Evolutionary conservation across 805 yeast genomes (phyloP), one percentile per base, ranked within the genome.

Genomic region (Sungouiozyma ichnusensis): DNA sequence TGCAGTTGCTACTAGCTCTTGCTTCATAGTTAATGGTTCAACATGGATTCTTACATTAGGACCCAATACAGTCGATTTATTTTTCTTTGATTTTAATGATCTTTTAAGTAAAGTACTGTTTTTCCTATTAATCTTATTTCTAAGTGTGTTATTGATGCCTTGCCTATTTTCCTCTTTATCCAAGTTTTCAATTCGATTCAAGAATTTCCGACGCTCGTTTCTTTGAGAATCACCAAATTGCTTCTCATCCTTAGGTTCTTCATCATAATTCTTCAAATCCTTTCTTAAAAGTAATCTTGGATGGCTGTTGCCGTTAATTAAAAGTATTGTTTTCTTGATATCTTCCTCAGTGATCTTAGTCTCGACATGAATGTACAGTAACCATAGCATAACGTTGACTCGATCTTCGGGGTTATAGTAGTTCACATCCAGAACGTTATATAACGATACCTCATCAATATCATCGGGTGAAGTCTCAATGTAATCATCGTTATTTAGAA

Each of bases 351-450:
- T 58, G 47, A 84, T 67, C 44, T 74, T 71, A 0, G 95, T 83
- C 55, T 90, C 96, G 48, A 83, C 65, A 53, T 81, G 85, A 2
- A 85, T 73, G 65, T 85, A 88, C 35, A 85, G 54, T 32, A 90
- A 64, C 97, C 97, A 90, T 45, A 90, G 60, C 48, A 90, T 79
- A 33, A 92, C 69, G 41, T 71, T 64, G 2, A 85, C 85, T 46
- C 95, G 72, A 44, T 77, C 77, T 19, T 57, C 58, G 3, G 95
- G 84, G 42, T 78, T 73, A 34, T 77, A 71, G 3, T 68, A 64
- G 1, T 77, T 62, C 48, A 77, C 74, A 60, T 85, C 71, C 60
- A 90, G 79, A 34, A 88, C 72, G 52, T 84, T 92, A 66, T 79
- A 79, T 50, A 86, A 77, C 36, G 78, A 73, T 45, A 72, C 69